Evolutionary conservation across 331 rosid genomes (phyloP).

Genomic region (Phaseolus coccineus): DNA sequence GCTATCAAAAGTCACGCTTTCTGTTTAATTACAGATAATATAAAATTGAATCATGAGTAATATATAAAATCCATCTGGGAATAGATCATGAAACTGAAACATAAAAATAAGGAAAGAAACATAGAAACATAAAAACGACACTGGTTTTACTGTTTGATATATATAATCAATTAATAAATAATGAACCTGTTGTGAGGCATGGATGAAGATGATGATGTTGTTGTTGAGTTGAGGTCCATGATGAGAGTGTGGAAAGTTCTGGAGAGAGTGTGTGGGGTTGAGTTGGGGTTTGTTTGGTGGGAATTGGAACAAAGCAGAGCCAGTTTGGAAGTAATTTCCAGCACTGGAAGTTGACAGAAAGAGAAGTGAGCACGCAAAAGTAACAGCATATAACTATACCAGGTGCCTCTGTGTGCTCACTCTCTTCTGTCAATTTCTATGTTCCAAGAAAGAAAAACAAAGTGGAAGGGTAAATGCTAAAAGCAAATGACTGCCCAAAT

Average conservation of each 20-base stretch:
- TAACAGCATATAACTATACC: slow-evolving; percentile 60
- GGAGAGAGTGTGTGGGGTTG: neutral
- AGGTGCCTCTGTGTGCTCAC: slow-evolving; percentile 93
- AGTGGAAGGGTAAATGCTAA: neutral
- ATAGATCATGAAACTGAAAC: neutral
- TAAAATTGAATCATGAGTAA: slow-evolving; percentile 22
- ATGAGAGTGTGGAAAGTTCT: neutral
- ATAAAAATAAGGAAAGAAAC: neutral
- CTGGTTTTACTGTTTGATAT: slow-evolving; percentile 46
- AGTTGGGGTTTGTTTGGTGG: neutral
- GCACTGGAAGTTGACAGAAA: slow-evolving; percentile 74
- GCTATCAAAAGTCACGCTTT: slow-evolving; percentile 65
- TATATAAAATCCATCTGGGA: slow-evolving; percentile 11
- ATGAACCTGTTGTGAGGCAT: slow-evolving; percentile 28
- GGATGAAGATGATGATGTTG: neutral
- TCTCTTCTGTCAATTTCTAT: slow-evolving; percentile 99
- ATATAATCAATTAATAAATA: slow-evolving; percentile 34
- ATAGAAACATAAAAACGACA: neutral
- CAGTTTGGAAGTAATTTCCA: slow-evolving; percentile 38
- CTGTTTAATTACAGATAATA: slow-evolving; percentile 35
- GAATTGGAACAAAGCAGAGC: slow-evolving; percentile 45
- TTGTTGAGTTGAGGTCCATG: neutral
- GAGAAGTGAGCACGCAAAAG: slow-evolving; percentile 95
- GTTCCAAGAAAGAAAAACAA: slow-evolving; percentile 41
- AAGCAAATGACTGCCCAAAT: slow-evolving; percentile 20